A percentile compares a stretch with the other conserved stretches of the same genome.
phyloP scores from a whole-genome alignment of 192 early-diverging fungal species.

The Obelidium mucronatum region DNA sequence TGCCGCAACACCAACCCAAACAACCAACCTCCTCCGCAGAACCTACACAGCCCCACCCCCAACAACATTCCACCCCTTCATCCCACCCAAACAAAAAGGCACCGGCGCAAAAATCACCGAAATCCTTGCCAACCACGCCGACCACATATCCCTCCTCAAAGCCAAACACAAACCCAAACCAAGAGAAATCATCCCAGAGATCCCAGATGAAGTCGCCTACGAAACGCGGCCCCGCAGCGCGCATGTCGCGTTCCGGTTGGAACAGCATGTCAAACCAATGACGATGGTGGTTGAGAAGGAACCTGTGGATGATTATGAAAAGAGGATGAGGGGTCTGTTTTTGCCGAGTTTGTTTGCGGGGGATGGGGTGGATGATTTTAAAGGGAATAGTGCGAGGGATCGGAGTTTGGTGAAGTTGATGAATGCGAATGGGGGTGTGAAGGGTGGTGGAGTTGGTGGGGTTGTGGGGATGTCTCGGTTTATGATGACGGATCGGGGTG shows the following conservation, averaged over 20 bases:
- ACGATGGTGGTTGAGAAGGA: slow-evolving; percentile 15
- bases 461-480: background rate
- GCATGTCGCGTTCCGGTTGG: slow-evolving; percentile 22
- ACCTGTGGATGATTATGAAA: slow-evolving; percentile 29
- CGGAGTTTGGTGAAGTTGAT: background rate
- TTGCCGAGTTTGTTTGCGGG: slow-evolving; percentile 35
- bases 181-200: background rate
- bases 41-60: slow-evolving; percentile 16
- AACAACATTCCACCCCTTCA: background rate
- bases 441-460: background rate
- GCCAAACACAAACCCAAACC: slow-evolving; percentile 1
- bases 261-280: slow-evolving; percentile 5
- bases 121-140: background rate
- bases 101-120: background rate
- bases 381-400: background rate
- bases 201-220: slow-evolving; percentile 30
- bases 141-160: background rate
- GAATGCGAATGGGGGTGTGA: background rate
- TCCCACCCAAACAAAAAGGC: background rate
- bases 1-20: too few species aligned
- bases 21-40: background rate
- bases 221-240: slow-evolving; percentile 32
- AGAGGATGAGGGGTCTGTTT: slow-evolving; percentile 29
- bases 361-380: slow-evolving; percentile 4
- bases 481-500: background rate